Conservation (phyloP, 345 rosid species). For the Turnera subulata region DNA sequence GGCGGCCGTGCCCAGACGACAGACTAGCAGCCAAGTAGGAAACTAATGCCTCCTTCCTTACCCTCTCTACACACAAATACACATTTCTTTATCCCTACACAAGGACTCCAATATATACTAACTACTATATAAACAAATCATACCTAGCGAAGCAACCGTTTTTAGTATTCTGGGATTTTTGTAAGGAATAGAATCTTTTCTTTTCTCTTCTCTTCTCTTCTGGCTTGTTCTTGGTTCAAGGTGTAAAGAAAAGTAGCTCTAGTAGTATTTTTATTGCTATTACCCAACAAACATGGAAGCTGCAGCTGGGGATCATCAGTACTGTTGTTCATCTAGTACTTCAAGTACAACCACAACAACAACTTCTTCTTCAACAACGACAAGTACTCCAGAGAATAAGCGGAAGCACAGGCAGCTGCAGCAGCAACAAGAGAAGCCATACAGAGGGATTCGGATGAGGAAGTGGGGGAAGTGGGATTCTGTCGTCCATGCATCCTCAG, state of each 20-base stretch:
- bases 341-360: constrained; percentile 10
- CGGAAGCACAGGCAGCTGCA: constrained; percentile 17
- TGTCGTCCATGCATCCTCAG: constrained; percentile 6
- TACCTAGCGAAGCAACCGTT: not conserved
- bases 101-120: not conserved
- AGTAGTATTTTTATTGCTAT: too few relatives aligned
- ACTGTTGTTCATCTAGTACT: constrained; percentile 6
- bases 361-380: not conserved
- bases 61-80: constrained; percentile 3
- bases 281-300: constrained; percentile 15
- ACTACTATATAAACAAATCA: constrained; percentile 4
- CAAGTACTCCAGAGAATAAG: too few relatives aligned
- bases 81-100: not conserved
- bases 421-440: constrained; percentile 29
- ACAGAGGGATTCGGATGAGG: constrained; percentile 48
- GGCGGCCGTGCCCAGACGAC: constrained; percentile 55
- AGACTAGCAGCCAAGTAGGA: constrained; percentile 48
- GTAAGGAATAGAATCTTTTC: not conserved
- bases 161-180: constrained; percentile 3
- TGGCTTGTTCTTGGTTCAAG: not conserved
- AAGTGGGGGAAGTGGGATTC: constrained; percentile 76
- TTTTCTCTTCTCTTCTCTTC: not conserved
- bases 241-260: too few relatives aligned
- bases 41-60: constrained; percentile 11
- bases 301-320: too few relatives aligned